These are phyloP conservation scores for Trametes gibbosa DNA, from an alignment of 768 basidiomycete genomes.

Conservation along the genomic window DNA sequence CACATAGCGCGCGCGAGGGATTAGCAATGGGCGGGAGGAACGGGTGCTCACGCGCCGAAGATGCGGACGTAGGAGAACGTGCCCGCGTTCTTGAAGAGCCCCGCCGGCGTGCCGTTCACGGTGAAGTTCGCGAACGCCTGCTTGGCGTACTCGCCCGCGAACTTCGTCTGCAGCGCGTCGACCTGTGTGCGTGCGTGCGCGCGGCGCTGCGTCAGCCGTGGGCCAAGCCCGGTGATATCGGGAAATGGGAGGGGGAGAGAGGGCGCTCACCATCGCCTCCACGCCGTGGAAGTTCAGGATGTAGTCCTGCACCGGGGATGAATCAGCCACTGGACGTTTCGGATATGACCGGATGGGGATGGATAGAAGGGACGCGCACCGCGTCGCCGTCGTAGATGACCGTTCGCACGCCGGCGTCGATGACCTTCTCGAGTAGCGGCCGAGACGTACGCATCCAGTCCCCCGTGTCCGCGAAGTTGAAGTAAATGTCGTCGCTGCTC, in stretches of 20 bases:
- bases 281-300: constrained; percentile 55
- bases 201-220: background rate
- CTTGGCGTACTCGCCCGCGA: constrained; percentile 39
- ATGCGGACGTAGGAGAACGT: constrained; percentile 55
- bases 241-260: background rate
- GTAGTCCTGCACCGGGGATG: constrained; percentile 36
- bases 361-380: constrained; percentile 31
- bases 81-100: constrained; percentile 58
- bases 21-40: background rate
- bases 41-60: constrained; percentile 30
- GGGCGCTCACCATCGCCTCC: constrained; percentile 47
- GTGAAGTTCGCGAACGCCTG: constrained; percentile 47
- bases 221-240: too few species aligned
- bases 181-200: constrained; percentile 32
- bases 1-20: background rate
- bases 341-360: background rate
- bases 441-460: constrained; percentile 56
- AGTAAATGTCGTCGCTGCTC: constrained; percentile 41
- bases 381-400: constrained; percentile 57
- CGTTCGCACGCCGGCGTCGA: constrained; percentile 54
- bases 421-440: constrained; percentile 53
- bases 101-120: constrained; percentile 48
- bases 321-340: background rate
- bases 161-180: constrained; percentile 45
- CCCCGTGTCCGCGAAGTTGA: constrained; percentile 46